phyloP scores from a whole-genome alignment of 768 basidiomycete genomes.

The Termitomyces sp. region DNA sequence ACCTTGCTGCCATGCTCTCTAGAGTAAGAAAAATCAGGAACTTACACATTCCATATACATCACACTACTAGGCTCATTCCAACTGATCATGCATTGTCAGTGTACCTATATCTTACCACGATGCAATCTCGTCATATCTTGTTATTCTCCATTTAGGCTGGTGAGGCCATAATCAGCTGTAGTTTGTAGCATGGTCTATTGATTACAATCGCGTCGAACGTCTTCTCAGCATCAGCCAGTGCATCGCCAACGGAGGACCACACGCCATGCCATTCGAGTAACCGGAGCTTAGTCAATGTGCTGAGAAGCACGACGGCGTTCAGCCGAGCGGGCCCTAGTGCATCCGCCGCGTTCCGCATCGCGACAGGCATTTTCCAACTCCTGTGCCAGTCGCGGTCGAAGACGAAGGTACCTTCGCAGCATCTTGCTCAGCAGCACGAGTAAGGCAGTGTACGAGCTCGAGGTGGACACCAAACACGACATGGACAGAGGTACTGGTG shows the following conservation, averaged over 20 bases:
- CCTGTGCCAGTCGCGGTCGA: slow-evolving; percentile 1
- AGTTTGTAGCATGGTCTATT: too few species aligned
- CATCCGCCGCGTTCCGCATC: slow-evolving; percentile 21
- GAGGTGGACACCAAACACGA: slow-evolving; percentile 52
- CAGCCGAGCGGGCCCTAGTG: slow-evolving; percentile 22
- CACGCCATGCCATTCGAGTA: slow-evolving; percentile 47
- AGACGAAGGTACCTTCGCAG: background rate
- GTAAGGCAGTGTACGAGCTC: slow-evolving; percentile 40
- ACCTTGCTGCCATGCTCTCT: too few species aligned
- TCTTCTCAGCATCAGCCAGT: slow-evolving; percentile 39
- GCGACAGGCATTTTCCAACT: slow-evolving; percentile 24
- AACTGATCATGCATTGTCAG: too few species aligned
- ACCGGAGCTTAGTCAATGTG: slow-evolving; percentile 50
- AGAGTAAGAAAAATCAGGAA: too few species aligned
- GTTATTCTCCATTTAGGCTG: too few species aligned
- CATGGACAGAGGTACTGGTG: slow-evolving; percentile 30
- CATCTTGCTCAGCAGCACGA: slow-evolving; percentile 11
- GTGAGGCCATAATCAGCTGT: too few species aligned
- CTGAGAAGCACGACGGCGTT: slow-evolving; percentile 42
- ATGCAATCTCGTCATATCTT: too few species aligned
- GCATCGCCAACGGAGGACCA: slow-evolving; percentile 50
- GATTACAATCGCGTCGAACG: background rate
- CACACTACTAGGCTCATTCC: too few species aligned
- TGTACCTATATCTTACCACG: too few species aligned
- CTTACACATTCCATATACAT: too few species aligned